Conservation (phyloP, 2,329 filamentous ascomycete species). For the Fusarium pseudograminearum region DNA sequence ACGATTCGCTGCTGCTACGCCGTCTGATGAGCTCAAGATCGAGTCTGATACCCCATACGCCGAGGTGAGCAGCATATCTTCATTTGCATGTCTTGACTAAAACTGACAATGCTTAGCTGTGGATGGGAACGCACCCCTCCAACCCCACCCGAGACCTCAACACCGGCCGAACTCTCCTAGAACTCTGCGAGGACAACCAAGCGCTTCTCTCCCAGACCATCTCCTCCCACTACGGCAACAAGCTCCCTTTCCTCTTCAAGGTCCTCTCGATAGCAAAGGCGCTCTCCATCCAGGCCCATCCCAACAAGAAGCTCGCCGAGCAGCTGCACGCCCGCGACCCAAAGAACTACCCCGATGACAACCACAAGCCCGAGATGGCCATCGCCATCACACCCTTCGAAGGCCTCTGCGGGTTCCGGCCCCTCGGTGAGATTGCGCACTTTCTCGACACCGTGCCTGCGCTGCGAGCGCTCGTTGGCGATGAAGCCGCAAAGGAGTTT, state of each 20-base stretch:
- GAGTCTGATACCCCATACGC: constrained; percentile 92
- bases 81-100: no score
- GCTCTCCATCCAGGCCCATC: constrained; percentile 95
- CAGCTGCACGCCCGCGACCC: constrained; percentile 86
- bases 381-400: constrained; percentile 97
- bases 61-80: constrained; percentile 69
- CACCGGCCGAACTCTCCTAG: constrained; percentile 86
- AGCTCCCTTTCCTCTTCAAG: constrained; percentile 97
- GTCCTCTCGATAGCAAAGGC: constrained; percentile 96
- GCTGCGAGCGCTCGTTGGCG: constrained; percentile 75
- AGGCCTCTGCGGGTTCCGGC: constrained; percentile 94
- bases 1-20: constrained; percentile 87
- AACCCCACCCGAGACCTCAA: constrained; percentile 91
- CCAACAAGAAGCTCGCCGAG: constrained; percentile 92
- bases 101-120: constrained; percentile 70
- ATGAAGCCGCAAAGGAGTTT: constrained; percentile 70
- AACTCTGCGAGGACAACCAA: constrained; percentile 88
- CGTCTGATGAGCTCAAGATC: constrained; percentile 78
- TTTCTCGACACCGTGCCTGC: constrained; percentile 74
- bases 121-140: constrained; percentile 99
- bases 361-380: constrained; percentile 99
- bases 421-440: constrained; percentile 85
- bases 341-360: constrained; percentile 98
- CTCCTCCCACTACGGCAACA: constrained; percentile 79
- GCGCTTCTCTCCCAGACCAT: constrained; percentile 82